Percentiles rank a stretch among this genome's conserved stretches.
These are phyloP conservation scores for Eucalyptus tenuipes DNA, from an alignment of 345 rosid genomes.

Conservation along the genomic window DNA sequence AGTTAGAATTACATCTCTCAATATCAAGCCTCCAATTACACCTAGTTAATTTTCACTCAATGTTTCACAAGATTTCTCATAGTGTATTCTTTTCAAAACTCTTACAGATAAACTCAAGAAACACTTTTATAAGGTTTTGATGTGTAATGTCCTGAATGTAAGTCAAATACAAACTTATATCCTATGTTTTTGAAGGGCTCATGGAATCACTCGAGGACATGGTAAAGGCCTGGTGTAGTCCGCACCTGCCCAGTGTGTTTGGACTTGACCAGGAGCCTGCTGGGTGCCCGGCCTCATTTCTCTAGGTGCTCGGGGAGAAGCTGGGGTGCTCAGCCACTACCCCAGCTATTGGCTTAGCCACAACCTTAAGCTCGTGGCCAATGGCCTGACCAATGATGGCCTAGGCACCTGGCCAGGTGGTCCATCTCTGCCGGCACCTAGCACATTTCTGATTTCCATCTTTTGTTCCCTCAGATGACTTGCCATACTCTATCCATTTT, in stretches of 20 bases:
- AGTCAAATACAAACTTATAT: neutral
- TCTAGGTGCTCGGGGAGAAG: neutral
- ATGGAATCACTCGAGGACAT: neutral
- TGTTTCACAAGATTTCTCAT: neutral
- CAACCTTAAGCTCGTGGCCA: no score
- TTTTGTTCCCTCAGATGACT: no score
- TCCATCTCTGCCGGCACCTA: no score
- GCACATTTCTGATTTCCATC: no score
- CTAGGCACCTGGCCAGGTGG: no score
- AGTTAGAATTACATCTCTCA: neutral
- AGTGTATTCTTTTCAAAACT: neutral
- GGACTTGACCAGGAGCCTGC: neutral
- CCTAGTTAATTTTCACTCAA: neutral
- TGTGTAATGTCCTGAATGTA: neutral
- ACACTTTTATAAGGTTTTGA: neutral
- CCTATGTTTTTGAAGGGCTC: neutral
- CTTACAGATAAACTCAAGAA: neutral
- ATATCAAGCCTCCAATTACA: neutral
- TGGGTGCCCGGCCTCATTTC: neutral
- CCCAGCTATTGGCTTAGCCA: no score
- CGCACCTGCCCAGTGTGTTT: neutral
- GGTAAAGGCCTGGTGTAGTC: neutral
- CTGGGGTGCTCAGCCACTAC: no score
- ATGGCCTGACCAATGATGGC: no score
- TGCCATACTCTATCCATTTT: no score